Evolutionary conservation across 306 rosid species (phyloP), one percentile per base, ranked within the genome.

Genomic region (Bauhinia variegata): DNA sequence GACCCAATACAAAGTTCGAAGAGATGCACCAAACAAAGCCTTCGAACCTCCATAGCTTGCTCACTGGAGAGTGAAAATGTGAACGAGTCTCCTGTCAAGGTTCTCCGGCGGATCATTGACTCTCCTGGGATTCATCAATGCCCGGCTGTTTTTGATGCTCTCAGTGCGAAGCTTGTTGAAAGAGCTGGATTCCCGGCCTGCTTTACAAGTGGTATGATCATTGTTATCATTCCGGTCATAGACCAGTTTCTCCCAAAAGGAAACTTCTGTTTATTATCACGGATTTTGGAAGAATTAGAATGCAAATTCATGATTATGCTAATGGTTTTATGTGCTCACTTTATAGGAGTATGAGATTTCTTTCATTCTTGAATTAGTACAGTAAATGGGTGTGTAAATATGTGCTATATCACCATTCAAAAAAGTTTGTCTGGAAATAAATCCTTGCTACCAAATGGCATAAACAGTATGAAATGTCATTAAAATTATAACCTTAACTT

Each of bases 131-230:
- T 88, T 60, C 91, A 89, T 16, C 98, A 89, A 46, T 89, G 91
- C 8, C 98, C 96, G 4, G 96, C 93, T 15, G 86, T 88, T 67
- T 92, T 86, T 75, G 96, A 92, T 65, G 96, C 87, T 65, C 87
- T 89, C 58, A 88, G 98, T 54, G 96, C 96, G 2, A 92, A 78
- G 78, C 84, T 92, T 14, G 84, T 92, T 7, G 72, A 92, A 74
- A 65, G 82, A 23, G 91, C 93, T 50, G 98, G 91, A 0, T 92
- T 92, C 31, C 71, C 32, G 3, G 86, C 42, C 75, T 92, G 96
- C 91, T 82, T 92, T 44, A 86, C 93, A 41, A 86, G 98, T 43
- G 98, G 95, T 85, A 62, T 63, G 57, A 10, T 32, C 14, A 11
- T 33, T 49, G 31, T n/a, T 28, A 3, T 39, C 51, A 8, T 28